Evolutionary conservation across 2,329 filamentous ascomycete genomes (phyloP).

Genomic region (Phoma sp.): DNA sequence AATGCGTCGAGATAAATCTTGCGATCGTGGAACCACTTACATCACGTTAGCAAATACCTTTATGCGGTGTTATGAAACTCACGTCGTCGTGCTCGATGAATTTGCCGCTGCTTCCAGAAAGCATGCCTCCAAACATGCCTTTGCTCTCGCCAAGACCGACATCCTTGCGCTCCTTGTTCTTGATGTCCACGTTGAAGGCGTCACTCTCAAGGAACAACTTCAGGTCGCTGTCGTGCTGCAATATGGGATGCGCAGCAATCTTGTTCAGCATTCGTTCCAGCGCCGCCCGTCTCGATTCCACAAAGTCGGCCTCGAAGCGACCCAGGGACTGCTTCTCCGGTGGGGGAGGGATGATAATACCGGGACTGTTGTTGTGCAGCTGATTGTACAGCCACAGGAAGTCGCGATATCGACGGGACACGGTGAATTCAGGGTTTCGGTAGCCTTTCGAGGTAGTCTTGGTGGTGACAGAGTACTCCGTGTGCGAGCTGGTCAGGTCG

Average conservation of each 20-base stretch:
- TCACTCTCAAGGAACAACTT: slow-evolving; percentile 98
- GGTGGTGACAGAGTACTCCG: slow-evolving; percentile 94
- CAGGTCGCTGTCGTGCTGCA: slow-evolving; percentile 91
- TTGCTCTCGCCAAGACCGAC: slow-evolving; percentile 88
- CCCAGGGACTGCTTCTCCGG: slow-evolving; percentile 98
- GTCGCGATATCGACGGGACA: slow-evolving; percentile 92
- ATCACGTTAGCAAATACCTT: slow-evolving; percentile 16
- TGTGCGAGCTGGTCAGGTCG: slow-evolving; percentile 94
- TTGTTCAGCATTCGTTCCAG: slow-evolving; percentile 99
- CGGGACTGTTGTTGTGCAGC: slow-evolving; percentile 91
- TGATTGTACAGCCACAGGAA: slow-evolving; percentile 98
- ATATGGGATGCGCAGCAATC: slow-evolving; percentile 82
- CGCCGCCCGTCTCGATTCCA: slow-evolving; percentile 88
- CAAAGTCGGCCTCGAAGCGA: slow-evolving; percentile 94
- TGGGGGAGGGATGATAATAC: slow-evolving; percentile 91
- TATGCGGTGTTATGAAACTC: slow-evolving; percentile 45
- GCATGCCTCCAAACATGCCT: slow-evolving; percentile 87
- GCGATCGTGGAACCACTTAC: slow-evolving; percentile 95
- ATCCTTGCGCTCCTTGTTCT: slow-evolving; percentile 94
- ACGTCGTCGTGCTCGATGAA: slow-evolving; percentile 98
- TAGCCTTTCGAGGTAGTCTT: slow-evolving; percentile 98
- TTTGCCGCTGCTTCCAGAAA: slow-evolving; percentile 74
- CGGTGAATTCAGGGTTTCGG: slow-evolving; percentile 87
- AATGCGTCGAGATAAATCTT: slow-evolving; percentile 93
- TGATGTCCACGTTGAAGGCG: slow-evolving; percentile 92